Conservation (phyloP, 2,329 filamentous ascomycete genomes). For the Fusarium goolgardi region DNA sequence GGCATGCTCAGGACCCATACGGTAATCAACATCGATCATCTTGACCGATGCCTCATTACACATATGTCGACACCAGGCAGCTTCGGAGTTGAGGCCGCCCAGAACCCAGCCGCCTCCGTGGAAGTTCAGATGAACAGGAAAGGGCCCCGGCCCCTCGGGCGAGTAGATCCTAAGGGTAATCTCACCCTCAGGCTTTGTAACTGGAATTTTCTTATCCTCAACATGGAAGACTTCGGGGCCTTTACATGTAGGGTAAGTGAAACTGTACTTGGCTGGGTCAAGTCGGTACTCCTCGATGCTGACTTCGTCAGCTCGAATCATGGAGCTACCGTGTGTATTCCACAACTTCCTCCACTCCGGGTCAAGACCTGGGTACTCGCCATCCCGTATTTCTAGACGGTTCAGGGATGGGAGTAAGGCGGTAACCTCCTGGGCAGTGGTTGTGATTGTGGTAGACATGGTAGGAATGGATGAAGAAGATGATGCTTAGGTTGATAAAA, state of each 20-base stretch:
- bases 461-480: no score
- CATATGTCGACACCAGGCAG: conserved; percentile 5
- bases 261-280: background rate
- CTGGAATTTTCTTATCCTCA: background rate
- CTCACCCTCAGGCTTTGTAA: background rate
- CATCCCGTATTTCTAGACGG: no score
- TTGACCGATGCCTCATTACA: conserved; percentile 2
- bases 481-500: no score
- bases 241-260: conserved; percentile 4
- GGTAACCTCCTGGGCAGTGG: no score
- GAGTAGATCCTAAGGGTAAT: conserved; percentile 1
- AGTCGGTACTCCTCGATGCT: background rate
- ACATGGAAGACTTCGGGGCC: conserved; percentile 4
- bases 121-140: conserved; percentile 5
- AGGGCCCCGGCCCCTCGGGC: background rate
- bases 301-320: conserved; percentile 7
- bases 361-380: background rate
- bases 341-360: conserved; percentile 1
- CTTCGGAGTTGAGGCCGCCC: background rate
- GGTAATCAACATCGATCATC: conserved; percentile 4
- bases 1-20: background rate
- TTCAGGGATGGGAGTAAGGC: no score
- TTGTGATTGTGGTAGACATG: no score
- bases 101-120: conserved; percentile 8
- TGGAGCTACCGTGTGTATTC: background rate